Conservation (phyloP, 2,329 filamentous ascomycete genomes). For the Pseudogymnoascus sp. region DNA sequence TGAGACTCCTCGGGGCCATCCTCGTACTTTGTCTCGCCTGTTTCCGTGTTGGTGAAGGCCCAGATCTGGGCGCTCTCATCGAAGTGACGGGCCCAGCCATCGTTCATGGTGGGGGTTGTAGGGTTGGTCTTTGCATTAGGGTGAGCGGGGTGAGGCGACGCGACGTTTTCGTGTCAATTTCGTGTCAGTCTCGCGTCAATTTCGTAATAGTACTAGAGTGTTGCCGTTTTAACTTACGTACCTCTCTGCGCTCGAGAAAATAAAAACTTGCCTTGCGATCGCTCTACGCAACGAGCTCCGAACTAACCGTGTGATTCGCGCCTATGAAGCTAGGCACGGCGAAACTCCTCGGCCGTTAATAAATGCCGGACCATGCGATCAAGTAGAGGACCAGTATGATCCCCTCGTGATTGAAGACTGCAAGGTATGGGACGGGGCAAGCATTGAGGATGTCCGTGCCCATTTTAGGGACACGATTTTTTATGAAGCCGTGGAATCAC, state of each 20-base stretch:
- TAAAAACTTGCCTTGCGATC: neutral
- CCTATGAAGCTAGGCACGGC: neutral
- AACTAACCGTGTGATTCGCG: neutral
- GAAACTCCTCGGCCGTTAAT: neutral
- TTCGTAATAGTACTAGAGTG: too few species aligned
- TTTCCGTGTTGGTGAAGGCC: neutral
- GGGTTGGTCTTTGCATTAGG: neutral
- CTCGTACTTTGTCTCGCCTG: neutral
- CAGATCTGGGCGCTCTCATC: neutral
- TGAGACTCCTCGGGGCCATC: neutral
- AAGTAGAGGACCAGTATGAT: neutral
- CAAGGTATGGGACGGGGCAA: neutral
- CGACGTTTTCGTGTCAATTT: too few species aligned
- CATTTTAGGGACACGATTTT: slow-evolving; percentile 3
- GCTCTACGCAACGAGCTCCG: neutral
- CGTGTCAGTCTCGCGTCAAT: too few species aligned
- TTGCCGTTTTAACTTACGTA: too few species aligned
- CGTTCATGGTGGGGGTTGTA: neutral
- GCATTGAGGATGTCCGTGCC: neutral
- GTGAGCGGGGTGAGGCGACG: too few species aligned
- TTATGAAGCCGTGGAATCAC: neutral
- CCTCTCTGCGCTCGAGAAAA: slow-evolving; percentile 14
- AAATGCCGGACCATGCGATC: neutral
- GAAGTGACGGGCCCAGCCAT: neutral
- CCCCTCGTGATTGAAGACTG: neutral